phyloP scores from a whole-genome alignment of 2,329 filamentous ascomycete species.

The Exserohilum turcica region DNA sequence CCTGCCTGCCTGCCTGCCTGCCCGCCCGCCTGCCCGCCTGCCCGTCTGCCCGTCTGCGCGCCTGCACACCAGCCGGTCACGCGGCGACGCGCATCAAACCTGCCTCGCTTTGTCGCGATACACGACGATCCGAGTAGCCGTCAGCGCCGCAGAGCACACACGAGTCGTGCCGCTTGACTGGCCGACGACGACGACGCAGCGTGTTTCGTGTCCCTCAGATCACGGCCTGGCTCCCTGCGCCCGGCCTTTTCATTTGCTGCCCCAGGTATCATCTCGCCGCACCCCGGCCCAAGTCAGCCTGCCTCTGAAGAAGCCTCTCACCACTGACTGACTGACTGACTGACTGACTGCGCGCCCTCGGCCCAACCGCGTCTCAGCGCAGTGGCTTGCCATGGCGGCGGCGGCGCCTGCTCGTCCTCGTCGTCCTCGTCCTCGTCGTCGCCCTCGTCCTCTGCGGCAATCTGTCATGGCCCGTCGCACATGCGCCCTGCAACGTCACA shows the following conservation, averaged over 20 bases:
- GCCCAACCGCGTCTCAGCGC: slow-evolving; percentile 29
- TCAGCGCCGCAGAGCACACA: slow-evolving; percentile 63
- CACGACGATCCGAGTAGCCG: slow-evolving; percentile 27
- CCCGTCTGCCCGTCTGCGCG: background rate
- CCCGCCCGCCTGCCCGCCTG: background rate
- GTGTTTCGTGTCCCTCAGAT: slow-evolving; percentile 34
- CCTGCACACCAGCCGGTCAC: slow-evolving; percentile 16
- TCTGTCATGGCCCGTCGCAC: slow-evolving; percentile 22
- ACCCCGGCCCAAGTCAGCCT: slow-evolving; percentile 30
- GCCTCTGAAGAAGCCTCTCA: slow-evolving; percentile 23
- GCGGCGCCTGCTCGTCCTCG: no score
- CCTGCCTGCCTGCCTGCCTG: background rate
- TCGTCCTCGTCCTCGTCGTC: background rate
- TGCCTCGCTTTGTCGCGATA: slow-evolving; percentile 26
- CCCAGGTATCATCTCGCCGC: slow-evolving; percentile 26
- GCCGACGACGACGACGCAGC: slow-evolving; percentile 29
- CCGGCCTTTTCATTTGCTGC: slow-evolving; percentile 40
- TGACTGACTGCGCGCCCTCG: slow-evolving; percentile 30
- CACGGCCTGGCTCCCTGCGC: slow-evolving; percentile 15
- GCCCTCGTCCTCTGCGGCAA: slow-evolving; percentile 3
- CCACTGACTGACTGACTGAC: no score
- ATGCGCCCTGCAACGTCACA: slow-evolving; percentile 24
- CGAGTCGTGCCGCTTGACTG: slow-evolving; percentile 69
- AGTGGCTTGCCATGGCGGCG: slow-evolving; percentile 22
- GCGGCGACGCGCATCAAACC: slow-evolving; percentile 23